Evolutionary conservation across 352 stramenopile genomes (phyloP).

Genomic region (Pythium phragmitis): DNA sequence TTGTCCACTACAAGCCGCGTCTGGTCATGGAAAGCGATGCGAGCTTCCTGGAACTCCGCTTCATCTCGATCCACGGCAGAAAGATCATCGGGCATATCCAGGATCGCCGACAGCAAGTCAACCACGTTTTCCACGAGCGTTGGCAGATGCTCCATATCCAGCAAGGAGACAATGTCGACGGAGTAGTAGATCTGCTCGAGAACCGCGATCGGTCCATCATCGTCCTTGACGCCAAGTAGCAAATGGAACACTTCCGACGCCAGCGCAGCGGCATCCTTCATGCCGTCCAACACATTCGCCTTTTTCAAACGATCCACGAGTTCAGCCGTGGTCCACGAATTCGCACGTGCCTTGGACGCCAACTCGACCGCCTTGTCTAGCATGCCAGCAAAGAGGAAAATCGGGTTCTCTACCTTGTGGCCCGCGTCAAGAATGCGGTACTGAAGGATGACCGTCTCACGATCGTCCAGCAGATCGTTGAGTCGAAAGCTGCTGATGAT

Average conservation of each 20-base stretch:
- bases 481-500: slow-evolving; percentile 89
- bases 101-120: slow-evolving; percentile 66
- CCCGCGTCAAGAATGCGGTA: slow-evolving; percentile 86
- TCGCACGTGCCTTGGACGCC: slow-evolving; percentile 44
- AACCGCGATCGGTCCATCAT: slow-evolving; percentile 46
- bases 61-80: slow-evolving; percentile 42
- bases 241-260: slow-evolving; percentile 66
- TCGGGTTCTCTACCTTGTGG: slow-evolving; percentile 75
- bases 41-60: slow-evolving; percentile 54
- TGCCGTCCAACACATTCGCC: slow-evolving; percentile 56
- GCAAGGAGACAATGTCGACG: slow-evolving; percentile 48
- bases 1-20: slow-evolving; percentile 70
- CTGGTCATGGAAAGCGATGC: slow-evolving; percentile 69
- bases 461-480: slow-evolving; percentile 83
- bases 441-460: slow-evolving; percentile 85
- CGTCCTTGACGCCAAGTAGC: slow-evolving; percentile 57
- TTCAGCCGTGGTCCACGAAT: slow-evolving; percentile 47
- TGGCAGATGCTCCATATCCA: slow-evolving; percentile 63
- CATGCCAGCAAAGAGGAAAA: slow-evolving; percentile 85
- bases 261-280: slow-evolving; percentile 59
- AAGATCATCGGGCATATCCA: slow-evolving; percentile 82
- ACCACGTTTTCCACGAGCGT: slow-evolving; percentile 66
- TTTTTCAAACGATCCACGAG: slow-evolving; percentile 65
- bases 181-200: slow-evolving; percentile 66
- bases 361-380: slow-evolving; percentile 62